Evolutionary conservation across 345 rosid genomes (phyloP), one percentile per base, ranked within the genome.

Genomic region (Hibiscus tridactylites): DNA sequence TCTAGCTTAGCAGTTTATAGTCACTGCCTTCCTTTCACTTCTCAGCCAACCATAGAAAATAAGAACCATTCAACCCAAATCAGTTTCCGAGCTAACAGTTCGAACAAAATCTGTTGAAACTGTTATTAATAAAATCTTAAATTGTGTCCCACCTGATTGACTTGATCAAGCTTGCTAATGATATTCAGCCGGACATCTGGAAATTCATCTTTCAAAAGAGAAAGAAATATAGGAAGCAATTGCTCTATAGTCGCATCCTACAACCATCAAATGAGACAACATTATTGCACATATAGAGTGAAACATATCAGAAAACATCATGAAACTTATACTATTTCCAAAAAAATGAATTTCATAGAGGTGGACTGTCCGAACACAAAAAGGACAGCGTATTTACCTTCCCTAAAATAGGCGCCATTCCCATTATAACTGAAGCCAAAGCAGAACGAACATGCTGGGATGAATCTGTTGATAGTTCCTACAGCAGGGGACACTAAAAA

Each of bases 391-490:
- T 39, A 12, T 62, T 73, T 75, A 83, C 89, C 82, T 86, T 86
- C 21, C 96, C 96, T 74, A 90, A 81, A 66, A 86, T 85, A 21
- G 90, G 96, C 29, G 92, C 96, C 96, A 90, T 90, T 71, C 96
- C 96, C 96, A 90, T 90, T 78, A 88, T 90, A 67, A 90, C 92
- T 50, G 96, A 88, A 58, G 96, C 96, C 82, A 90, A 83, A 44
- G 96, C 96, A 74, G 96, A 88, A 35, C 92, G 88, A 56, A 90
- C 91, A 75, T 90, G 91, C 80, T 90, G 92, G 52, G 92, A 88
- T 47, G 91, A 88, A 78, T 90, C 96, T n/a, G 96, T 74, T 15
- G 96, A 90, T 77, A 90, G 72, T 47, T 90, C 96, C 96, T 90
- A 61, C 44, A 60, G 58, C 5, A 70, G 74, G 71, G 15, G 81